These are phyloP conservation scores for Capronia coronata DNA, from an alignment of 2,329 filamentous ascomycete genomes.

Conservation along the genomic window DNA sequence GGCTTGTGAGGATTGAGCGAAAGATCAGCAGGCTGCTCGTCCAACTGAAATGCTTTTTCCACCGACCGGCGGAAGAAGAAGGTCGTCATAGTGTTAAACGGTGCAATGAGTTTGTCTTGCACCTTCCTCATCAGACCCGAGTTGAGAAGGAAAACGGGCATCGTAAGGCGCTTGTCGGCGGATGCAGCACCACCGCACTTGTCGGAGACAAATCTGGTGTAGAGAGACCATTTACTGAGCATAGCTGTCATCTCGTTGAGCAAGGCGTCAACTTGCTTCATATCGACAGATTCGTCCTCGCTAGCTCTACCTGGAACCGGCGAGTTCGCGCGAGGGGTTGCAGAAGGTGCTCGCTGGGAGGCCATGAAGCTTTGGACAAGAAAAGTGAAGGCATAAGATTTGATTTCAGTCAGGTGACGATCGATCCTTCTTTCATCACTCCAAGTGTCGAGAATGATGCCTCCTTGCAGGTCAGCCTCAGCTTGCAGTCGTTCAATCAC, in stretches of 20 bases:
- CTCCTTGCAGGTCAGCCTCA: conserved; percentile 92
- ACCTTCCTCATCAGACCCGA: conserved; percentile 79
- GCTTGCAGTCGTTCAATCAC: conserved; percentile 90
- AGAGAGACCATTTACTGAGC: conserved; percentile 88
- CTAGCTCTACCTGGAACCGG: conserved; percentile 64
- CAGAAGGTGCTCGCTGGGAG: conserved; percentile 55
- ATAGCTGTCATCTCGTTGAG: conserved; percentile 85
- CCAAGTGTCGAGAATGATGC: conserved; percentile 94
- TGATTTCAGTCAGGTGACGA: conserved; percentile 85
- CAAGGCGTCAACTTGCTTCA: conserved; percentile 88
- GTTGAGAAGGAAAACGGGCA: conserved; percentile 68
- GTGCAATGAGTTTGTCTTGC: conserved; percentile 62
- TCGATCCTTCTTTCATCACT: conserved; percentile 80
- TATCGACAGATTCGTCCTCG: conserved; percentile 89
- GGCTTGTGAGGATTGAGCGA: conserved; percentile 67
- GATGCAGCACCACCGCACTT: conserved; percentile 63
- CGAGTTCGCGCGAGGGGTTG: conserved; percentile 65
- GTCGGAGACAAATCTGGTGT: conserved; percentile 77
- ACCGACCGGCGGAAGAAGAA: conserved; percentile 97
- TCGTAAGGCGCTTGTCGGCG: conserved; percentile 49
- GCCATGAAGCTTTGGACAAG: conserved; percentile 88
- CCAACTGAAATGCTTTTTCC: conserved; percentile 94
- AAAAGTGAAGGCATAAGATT: conserved; percentile 96
- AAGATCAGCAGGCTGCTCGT: conserved; percentile 76
- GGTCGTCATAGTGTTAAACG: conserved; percentile 86